A percentile compares a stretch with the other conserved stretches of the same genome.
Conservation (phyloP, 2,329 filamentous ascomycete species). For the Chaetomiaceae sp. region DNA sequence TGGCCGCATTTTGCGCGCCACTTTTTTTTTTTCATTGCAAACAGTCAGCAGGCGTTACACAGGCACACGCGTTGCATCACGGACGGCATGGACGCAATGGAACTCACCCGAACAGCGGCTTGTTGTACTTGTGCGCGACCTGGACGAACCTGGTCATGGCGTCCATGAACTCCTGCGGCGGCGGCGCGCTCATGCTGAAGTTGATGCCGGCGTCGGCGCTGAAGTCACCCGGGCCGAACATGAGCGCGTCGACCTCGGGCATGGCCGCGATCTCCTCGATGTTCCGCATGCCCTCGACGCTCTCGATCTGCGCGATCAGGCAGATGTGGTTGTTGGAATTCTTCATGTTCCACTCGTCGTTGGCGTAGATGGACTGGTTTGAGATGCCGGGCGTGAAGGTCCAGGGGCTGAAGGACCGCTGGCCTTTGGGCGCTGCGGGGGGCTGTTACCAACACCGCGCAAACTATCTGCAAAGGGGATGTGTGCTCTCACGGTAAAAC, state of each 20-base stretch:
- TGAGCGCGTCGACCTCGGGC: constrained; percentile 12
- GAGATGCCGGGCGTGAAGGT: constrained; percentile 21
- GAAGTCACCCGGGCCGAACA: constrained; percentile 22
- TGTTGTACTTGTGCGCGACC: constrained; percentile 1
- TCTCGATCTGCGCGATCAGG: constrained; percentile 23
- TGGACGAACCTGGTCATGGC: constrained; percentile 4
- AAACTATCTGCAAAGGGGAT: no score
- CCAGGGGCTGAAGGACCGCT: constrained; percentile 11
- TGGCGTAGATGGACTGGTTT: constrained; percentile 18
- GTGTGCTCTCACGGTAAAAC: constrained; percentile 23
- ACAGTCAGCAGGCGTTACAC: no score
- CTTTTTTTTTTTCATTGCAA: neutral
- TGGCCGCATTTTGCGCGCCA: constrained; percentile 1
- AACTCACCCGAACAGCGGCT: constrained; percentile 8
- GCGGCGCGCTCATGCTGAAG: neutral
- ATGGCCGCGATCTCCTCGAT: constrained; percentile 22
- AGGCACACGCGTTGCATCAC: no score
- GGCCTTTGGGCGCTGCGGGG: neutral
- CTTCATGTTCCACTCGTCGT: constrained; percentile 22
- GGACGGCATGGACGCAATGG: neutral
- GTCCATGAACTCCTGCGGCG: neutral
- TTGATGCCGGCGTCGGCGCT: constrained; percentile 5
- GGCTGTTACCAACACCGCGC: neutral
- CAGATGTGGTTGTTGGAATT: constrained; percentile 22
- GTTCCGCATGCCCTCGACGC: constrained; percentile 23